These are phyloP conservation scores for Anethum foeniculum DNA, from an alignment of 140 eudicot species.

Conservation along the genomic window DNA sequence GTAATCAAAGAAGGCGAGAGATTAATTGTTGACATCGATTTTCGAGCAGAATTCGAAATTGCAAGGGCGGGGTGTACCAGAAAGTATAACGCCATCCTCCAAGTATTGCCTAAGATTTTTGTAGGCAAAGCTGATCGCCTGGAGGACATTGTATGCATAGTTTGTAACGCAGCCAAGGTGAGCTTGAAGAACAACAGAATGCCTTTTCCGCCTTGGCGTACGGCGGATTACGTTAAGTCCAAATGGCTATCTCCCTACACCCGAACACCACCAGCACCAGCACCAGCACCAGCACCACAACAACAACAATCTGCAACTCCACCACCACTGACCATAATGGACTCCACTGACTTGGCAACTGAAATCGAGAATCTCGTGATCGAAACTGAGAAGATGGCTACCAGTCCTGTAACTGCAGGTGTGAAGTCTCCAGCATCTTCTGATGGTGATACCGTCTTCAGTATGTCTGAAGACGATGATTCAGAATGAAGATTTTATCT, in stretches of 20 bases:
- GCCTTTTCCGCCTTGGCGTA: constrained; percentile 94
- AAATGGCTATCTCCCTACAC: constrained; percentile 75
- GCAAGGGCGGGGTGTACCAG: constrained; percentile 60
- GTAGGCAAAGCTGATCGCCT: constrained; percentile 76
- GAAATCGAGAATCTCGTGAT: not conserved
- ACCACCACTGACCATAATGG: not conserved
- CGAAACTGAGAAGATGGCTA: not conserved
- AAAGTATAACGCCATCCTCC: constrained; percentile 51
- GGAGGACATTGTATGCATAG: constrained; percentile 42
- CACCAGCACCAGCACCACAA: not conserved
- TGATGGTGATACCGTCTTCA: constrained; percentile 7
- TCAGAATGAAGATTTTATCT: constrained; percentile 22
- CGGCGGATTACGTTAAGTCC: constrained; percentile 68
- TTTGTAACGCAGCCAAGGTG: constrained; percentile 70
- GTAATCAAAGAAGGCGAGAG: constrained; percentile 17
- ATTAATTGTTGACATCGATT: constrained; percentile 74
- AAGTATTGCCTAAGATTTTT: constrained; percentile 56
- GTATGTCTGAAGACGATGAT: constrained; percentile 28
- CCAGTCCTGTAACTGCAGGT: not conserved
- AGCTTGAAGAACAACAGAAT: constrained; percentile 84
- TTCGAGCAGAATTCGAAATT: constrained; percentile 74
- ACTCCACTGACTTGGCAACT: not conserved
- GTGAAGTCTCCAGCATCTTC: not conserved
- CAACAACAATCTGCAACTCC: not conserved
- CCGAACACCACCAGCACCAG: not conserved